These are phyloP conservation scores for Trichosporon sp. DNA, from an alignment of 1,284 basidiomycete species.

Conservation along the genomic window DNA sequence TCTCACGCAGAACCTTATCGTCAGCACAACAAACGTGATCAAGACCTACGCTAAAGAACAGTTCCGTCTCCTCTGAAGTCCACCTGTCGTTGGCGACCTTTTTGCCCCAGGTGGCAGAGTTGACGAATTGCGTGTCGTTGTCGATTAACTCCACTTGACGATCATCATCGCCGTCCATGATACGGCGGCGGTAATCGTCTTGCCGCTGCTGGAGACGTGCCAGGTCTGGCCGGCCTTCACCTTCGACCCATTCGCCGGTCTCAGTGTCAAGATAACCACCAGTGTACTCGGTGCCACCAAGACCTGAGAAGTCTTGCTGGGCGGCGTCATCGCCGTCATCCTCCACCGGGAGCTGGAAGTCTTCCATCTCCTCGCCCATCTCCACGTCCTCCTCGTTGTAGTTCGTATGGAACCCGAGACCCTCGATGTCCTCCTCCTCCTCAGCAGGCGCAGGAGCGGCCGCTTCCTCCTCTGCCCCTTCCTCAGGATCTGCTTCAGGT, in stretches of 20 bases:
- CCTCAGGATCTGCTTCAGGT: conserved; percentile 15
- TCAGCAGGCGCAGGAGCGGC: conserved; percentile 27
- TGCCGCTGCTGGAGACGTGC: conserved; percentile 27
- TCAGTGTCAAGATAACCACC: conserved; percentile 33
- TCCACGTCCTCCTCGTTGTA: conserved; percentile 37
- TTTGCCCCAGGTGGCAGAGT: conserved; percentile 40
- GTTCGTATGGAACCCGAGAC: conserved; percentile 33
- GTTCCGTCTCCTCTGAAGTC: conserved; percentile 42
- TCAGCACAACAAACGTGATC: conserved; percentile 17
- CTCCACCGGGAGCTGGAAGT: conserved; percentile 33
- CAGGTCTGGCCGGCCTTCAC: conserved; percentile 18
- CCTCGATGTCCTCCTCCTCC: conserved; percentile 38
- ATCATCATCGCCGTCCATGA: conserved; percentile 36
- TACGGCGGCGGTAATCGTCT: conserved; percentile 35
- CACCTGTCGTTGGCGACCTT: conserved; percentile 38
- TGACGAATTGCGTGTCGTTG: conserved; percentile 45
- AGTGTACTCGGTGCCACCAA: conserved; percentile 25
- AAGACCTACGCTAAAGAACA: conserved; percentile 44
- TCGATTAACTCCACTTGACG: conserved; percentile 41
- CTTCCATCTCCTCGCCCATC: conserved; percentile 28
- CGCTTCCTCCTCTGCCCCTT: conserved; percentile 25
- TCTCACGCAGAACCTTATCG: conserved; percentile 44
- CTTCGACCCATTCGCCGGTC: conserved; percentile 30
- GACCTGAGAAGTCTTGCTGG: conserved; percentile 28
- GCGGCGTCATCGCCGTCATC: conserved; percentile 19